Base-by-base conservation (phyloP, 441 rosid species). In the Populus trichocarpa region DNA sequence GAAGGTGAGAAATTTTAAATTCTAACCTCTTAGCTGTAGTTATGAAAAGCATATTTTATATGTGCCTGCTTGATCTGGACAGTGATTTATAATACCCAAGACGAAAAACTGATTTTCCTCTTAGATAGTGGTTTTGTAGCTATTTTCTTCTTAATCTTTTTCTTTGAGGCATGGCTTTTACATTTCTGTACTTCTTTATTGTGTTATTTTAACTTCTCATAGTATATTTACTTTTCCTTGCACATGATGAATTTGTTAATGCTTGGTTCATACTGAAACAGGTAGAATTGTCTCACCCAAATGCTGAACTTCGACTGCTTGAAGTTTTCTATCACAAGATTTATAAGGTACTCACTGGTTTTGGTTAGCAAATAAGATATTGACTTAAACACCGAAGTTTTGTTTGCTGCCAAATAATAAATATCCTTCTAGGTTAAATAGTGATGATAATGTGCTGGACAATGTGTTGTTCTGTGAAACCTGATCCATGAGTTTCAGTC, bases 261-360 rank as follows among this genome's bases (percentile, higher is more conserved):
- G 42, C 63, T 8, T 20, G 28, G 28, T 53, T 46, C 13, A 28
- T 9, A 6, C 33, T 40, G 53, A 74, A 80, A 81, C 90, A 93
- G 99, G 98, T 93, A 38, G 98, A 93, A 81, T 85, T 96, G 87
- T 96, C 98, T 64, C 92, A 87, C 84, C 91, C 92, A 65, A 86
- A 84, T 88, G 98, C 98, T 73, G 98, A 96, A 86, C 94, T 96
- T 80, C 88, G 99, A 81, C 82, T 96, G 72, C 94, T 96, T 76
- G 96, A 96, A 89, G 97, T 94, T 66, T 96, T 94, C 81, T 89
- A 89, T 80, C 96, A 92, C 89, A 94, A 94, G 87, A 96, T 96
- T 81, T 94, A 91, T 74, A 96, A 94, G 96, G 99, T 94, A 85
- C 23, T 80, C 32, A 61, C 66, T n/a, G 66, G 28, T 63, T 63